Percentiles rank a stretch among this genome's conserved stretches.
Evolutionary conservation across 228 moss, liverwort and hornwort genomes (phyloP).

Genomic region (Sphagnum fallax): DNA sequence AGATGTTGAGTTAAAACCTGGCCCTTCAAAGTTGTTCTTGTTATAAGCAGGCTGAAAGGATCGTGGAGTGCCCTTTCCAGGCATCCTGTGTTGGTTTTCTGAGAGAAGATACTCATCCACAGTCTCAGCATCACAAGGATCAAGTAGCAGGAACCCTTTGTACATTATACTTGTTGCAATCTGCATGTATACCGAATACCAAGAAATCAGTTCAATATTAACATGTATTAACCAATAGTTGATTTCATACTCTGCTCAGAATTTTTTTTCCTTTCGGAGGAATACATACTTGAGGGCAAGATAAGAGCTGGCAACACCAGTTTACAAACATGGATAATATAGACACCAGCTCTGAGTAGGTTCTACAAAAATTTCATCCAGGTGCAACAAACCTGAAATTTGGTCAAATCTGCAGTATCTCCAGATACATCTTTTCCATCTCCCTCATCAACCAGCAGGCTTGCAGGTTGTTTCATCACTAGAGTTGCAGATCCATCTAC

Average conservation of each 20-base stretch:
- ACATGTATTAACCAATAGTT: no score
- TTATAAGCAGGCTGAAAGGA: neutral
- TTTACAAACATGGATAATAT: no score
- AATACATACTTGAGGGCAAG: no score
- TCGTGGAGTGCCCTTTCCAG: neutral
- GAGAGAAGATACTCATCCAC: slow-evolving; percentile 31
- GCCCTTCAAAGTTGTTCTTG: neutral
- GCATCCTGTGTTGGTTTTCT: slow-evolving; percentile 1
- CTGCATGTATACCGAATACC: slow-evolving; percentile 11
- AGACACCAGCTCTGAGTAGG: no score
- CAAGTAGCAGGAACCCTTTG: slow-evolving; percentile 44
- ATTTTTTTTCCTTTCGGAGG: no score
- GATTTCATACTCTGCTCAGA: no score
- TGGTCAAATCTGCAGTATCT: slow-evolving; percentile 38
- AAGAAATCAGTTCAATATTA: no score
- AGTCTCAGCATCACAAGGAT: slow-evolving; percentile 32
- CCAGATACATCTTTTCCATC: slow-evolving; percentile 30
- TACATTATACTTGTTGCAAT: slow-evolving; percentile 40
- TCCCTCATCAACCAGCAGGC: slow-evolving; percentile 32
- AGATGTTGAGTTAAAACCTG: neutral
- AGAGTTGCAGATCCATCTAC: slow-evolving; percentile 10
- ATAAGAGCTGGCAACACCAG: no score
- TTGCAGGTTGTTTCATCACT: slow-evolving; percentile 26
- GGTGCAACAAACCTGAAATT: slow-evolving; percentile 22
- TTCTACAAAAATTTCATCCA: neutral